Evolutionary conservation across 208 protist genomes (phyloP).

Genomic region (Leishmania arabica): DNA sequence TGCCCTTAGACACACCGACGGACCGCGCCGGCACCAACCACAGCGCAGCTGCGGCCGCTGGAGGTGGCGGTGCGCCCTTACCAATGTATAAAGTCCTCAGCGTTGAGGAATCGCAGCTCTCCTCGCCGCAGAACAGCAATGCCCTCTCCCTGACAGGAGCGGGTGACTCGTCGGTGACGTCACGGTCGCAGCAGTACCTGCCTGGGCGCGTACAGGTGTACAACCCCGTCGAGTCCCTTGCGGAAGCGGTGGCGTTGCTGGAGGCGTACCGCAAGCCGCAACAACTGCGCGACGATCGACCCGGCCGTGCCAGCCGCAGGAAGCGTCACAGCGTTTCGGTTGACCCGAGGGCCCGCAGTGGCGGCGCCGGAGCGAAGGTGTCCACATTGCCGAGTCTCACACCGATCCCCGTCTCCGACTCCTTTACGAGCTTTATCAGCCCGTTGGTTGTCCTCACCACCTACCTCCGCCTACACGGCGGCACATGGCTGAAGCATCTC

Average conservation of each 20-base stretch:
- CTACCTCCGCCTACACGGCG: conserved; percentile 87
- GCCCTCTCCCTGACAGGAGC: not conserved
- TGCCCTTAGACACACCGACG: not conserved
- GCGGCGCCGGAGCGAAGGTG: not conserved
- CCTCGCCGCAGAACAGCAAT: not conserved
- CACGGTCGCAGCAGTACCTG: conserved; percentile 13
- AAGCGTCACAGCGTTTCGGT: not conserved
- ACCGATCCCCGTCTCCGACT: conserved; percentile 1
- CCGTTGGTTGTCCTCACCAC: conserved; percentile 76
- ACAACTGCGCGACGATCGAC: conserved; percentile 1
- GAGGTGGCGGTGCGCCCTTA: not conserved
- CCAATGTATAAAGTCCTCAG: not conserved
- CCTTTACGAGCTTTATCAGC: conserved; percentile 51
- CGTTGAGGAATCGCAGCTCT: not conserved
- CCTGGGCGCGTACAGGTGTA: conserved; percentile 15
- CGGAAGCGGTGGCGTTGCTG: conserved; percentile 24
- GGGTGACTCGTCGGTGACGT: not conserved
- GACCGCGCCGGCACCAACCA: not conserved
- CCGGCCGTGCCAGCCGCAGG: not conserved
- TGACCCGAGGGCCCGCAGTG: not conserved
- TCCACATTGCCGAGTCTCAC: conserved; percentile 11
- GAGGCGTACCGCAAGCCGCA: conserved; percentile 30
- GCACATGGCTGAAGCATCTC: conserved; percentile 78
- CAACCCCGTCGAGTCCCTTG: conserved; percentile 19
- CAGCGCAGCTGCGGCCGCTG: not conserved